A percentile compares a stretch with the other conserved stretches of the same genome.
Conservation (phyloP, 225 moss, liverwort and hornwort species). For the Climacium dendroides region DNA sequence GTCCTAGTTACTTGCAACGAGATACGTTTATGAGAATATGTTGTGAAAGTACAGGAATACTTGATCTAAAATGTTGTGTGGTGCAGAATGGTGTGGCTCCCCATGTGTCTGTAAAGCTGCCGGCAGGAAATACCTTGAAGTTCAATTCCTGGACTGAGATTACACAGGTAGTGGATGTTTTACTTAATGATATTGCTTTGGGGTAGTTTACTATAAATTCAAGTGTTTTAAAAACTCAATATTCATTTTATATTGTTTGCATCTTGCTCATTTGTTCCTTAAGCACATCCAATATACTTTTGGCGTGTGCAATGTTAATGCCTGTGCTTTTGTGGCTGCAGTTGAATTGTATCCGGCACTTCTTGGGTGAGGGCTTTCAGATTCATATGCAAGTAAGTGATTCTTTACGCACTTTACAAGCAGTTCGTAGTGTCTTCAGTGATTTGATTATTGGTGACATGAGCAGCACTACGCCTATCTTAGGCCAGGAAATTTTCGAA, state of each 20-base stretch:
- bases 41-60: not conserved
- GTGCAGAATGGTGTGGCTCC: slow-evolving; percentile 65
- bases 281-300: not conserved
- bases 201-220: no score
- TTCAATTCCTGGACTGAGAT: slow-evolving; percentile 63
- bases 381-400: slow-evolving; percentile 77
- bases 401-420: not conserved
- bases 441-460: not conserved
- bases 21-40: not conserved
- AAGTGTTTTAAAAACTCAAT: not conserved
- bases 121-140: slow-evolving; percentile 54
- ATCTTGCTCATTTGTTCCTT: not conserved
- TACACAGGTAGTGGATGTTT: slow-evolving; percentile 36
- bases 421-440: not conserved
- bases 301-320: not conserved
- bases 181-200: not conserved
- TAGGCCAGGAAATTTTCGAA: not conserved
- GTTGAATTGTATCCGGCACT: slow-evolving; percentile 65
- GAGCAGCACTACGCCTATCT: not conserved
- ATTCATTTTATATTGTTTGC: not conserved
- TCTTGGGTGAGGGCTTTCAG: slow-evolving; percentile 77
- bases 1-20: not conserved
- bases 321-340: slow-evolving; percentile 2
- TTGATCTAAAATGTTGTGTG: not conserved
- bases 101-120: slow-evolving; percentile 61